phyloP scores from a whole-genome alignment of 2,329 filamentous ascomycete species.

The Blastomyces percursus region DNA sequence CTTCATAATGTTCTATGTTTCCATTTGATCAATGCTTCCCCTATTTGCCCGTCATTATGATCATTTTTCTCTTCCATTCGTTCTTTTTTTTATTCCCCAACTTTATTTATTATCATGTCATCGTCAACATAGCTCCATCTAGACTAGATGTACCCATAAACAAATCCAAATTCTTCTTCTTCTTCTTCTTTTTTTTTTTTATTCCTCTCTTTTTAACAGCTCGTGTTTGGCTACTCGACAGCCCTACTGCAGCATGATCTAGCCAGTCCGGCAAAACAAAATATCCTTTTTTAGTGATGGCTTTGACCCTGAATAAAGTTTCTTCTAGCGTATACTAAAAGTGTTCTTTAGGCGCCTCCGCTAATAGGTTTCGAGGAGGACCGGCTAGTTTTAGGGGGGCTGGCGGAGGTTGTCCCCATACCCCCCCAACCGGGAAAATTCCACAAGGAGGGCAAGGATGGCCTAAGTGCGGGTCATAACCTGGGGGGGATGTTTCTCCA shows the following conservation, averaged over 20 bases:
- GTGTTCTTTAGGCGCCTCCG: not conserved
- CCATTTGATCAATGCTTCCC: too few species aligned
- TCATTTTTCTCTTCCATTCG: not conserved
- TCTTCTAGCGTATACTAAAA: not conserved
- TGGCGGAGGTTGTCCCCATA: not conserved
- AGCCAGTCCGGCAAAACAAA: not conserved
- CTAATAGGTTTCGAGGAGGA: not conserved
- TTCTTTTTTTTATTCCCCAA: not conserved
- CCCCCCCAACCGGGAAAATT: not conserved
- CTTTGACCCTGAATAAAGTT: not conserved
- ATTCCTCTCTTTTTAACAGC: too few species aligned
- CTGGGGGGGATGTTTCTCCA: not conserved
- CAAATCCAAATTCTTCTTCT: not conserved
- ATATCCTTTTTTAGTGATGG: not conserved
- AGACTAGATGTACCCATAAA: conserved; percentile 30
- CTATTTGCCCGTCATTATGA: too few species aligned
- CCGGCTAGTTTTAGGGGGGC: not conserved
- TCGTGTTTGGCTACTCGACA: not conserved
- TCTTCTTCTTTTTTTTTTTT: too few species aligned
- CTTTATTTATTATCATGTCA: not conserved
- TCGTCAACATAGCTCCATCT: conserved; percentile 12
- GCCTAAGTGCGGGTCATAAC: not conserved
- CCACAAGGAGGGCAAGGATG: not conserved
- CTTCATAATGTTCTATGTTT: not conserved
- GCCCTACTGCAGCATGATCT: not conserved